Evolutionary conservation across 768 basidiomycete genomes (phyloP).

Genomic region (Tubosaeta brunneosetosa): DNA sequence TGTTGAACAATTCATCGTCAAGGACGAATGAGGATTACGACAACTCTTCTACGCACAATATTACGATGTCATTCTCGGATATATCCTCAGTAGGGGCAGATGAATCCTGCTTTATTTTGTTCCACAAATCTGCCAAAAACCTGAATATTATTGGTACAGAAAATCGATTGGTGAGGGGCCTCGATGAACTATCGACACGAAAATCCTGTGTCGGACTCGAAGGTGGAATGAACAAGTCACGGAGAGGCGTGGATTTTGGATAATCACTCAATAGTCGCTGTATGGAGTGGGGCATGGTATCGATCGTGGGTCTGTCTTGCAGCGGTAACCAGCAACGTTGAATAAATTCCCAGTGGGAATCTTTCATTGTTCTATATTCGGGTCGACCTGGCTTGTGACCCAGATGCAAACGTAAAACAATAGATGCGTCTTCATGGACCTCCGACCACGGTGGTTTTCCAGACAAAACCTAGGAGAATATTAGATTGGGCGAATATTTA

Average conservation of each 20-base stretch:
- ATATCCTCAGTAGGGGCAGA: background rate
- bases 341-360: background rate
- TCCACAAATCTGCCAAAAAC: conserved; percentile 1
- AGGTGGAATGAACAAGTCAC: too few relatives aligned
- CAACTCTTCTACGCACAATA: conserved; percentile 14
- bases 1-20: background rate
- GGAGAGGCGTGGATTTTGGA: background rate
- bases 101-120: conserved; percentile 12
- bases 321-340: background rate
- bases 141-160: background rate
- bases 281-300: background rate
- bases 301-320: background rate
- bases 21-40: background rate
- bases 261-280: background rate
- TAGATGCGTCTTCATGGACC: background rate
- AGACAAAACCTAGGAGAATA: background rate
- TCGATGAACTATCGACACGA: too few relatives aligned
- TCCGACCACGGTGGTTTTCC: background rate
- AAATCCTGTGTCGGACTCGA: too few relatives aligned
- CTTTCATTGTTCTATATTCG: background rate
- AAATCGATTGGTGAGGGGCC: too few relatives aligned
- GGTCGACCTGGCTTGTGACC: background rate
- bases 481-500: background rate
- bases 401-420: background rate
- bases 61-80: conserved; percentile 14